phyloP scores from a whole-genome alignment of 75 land plant species.

The Ceratopteris richardii region DNA sequence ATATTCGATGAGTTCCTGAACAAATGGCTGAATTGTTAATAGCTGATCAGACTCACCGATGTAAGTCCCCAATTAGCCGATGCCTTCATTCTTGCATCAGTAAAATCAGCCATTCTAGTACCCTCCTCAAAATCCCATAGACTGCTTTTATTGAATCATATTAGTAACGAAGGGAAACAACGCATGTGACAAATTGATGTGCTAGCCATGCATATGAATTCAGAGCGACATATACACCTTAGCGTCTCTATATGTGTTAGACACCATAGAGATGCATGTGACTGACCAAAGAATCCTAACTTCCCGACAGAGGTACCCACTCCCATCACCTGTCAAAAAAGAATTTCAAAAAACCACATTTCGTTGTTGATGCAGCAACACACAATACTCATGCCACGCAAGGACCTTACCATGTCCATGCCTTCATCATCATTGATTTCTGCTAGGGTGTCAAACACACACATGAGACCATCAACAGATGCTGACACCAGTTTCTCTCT shows the following conservation, averaged over 20 bases:
- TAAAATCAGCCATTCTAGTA: constrained; percentile 35
- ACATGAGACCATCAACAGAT: constrained; percentile 91
- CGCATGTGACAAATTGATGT: background rate
- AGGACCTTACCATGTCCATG: constrained; percentile 62
- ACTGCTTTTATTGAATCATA: constrained; percentile 24
- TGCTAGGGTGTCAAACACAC: constrained; percentile 56
- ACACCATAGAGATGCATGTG: constrained; percentile 66
- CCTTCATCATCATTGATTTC: constrained; percentile 82
- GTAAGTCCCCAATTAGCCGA: constrained; percentile 64
- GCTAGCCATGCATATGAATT: background rate
- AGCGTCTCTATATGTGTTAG: constrained; percentile 86
- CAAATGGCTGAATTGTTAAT: background rate
- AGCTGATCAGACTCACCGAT: constrained; percentile 39
- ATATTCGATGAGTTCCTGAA: background rate
- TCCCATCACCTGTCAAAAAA: constrained; percentile 92
- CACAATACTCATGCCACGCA: background rate
- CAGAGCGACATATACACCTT: constrained; percentile 28
- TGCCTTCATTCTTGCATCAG: constrained; percentile 64
- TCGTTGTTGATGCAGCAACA: background rate
- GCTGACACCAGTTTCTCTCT: constrained; percentile 68
- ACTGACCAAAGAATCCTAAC: constrained; percentile 70
- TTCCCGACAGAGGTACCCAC: constrained; percentile 81
- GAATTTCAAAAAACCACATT: too few species aligned
- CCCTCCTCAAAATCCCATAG: constrained; percentile 71
- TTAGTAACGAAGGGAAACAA: background rate